A percentile compares a stretch with the other conserved stretches of the same genome.
Evolutionary conservation across 495 filamentous ascomycete genomes (phyloP).

Genomic region (Penicillium malachiteum): DNA sequence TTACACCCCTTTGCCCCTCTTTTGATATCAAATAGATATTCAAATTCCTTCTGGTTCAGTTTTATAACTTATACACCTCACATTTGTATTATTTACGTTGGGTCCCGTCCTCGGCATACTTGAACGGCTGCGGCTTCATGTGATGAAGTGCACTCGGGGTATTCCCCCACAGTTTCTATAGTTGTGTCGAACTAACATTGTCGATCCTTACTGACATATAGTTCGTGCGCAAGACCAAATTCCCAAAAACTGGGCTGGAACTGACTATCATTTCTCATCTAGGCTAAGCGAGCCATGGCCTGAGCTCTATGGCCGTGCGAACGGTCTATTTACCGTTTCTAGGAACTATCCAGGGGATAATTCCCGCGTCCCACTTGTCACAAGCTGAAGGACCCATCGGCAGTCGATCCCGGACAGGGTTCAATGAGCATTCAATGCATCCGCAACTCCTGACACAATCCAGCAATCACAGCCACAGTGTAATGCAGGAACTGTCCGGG

Average conservation of each 20-base stretch:
- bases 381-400: not conserved
- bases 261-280: conserved; percentile 23
- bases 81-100: not conserved
- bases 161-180: not conserved
- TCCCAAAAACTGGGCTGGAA: conserved; percentile 11
- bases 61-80: not conserved
- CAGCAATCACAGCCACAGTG: not conserved
- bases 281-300: conserved; percentile 24
- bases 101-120: not conserved
- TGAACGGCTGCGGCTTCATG: conserved; percentile 8
- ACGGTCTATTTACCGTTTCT: not conserved
- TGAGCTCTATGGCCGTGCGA: conserved; percentile 5
- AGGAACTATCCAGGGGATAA: conserved; percentile 17
- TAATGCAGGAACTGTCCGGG: not conserved
- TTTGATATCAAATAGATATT: no score
- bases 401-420: not conserved
- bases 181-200: not conserved
- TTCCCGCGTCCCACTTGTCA: conserved; percentile 4
- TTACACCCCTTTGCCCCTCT: no score
- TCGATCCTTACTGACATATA: not conserved
- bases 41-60: no score
- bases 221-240: not conserved
- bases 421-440: not conserved
- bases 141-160: not conserved
- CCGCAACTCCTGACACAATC: not conserved